Percentiles rank a stretch among this genome's conserved stretches.
These are phyloP conservation scores for Globisporangium cystogenes DNA, from an alignment of 352 stramenopile species.

Conservation along the genomic window DNA sequence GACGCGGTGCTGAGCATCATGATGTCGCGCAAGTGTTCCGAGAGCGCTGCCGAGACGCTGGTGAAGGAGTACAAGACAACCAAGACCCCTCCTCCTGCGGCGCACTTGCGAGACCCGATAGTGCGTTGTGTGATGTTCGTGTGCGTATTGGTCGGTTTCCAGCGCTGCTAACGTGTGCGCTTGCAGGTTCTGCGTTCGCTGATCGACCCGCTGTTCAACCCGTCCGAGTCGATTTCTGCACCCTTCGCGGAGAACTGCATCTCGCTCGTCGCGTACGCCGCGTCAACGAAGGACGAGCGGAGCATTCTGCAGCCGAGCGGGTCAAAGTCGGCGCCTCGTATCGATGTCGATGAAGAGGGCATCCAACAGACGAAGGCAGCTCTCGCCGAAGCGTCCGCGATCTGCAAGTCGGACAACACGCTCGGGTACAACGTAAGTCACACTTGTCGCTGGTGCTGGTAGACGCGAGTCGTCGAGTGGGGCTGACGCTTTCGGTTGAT, in stretches of 20 bases:
- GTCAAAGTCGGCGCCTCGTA: conserved; percentile 15
- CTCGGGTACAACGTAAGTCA: conserved; percentile 74
- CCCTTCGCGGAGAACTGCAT: conserved; percentile 67
- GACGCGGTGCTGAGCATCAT: conserved; percentile 73
- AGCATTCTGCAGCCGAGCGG: conserved; percentile 54
- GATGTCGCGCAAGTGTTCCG: conserved; percentile 69
- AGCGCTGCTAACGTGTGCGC: neutral
- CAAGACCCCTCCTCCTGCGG: conserved; percentile 46
- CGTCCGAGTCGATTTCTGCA: conserved; percentile 48
- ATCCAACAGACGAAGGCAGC: conserved; percentile 64
- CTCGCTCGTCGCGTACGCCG: conserved; percentile 65
- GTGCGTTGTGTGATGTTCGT: conserved; percentile 21
- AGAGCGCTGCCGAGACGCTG: conserved; percentile 47
- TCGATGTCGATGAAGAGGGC: conserved; percentile 43
- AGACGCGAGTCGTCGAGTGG: neutral
- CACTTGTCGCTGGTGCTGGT: neutral
- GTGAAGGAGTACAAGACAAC: conserved; percentile 60
- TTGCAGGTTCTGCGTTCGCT: conserved; percentile 70
- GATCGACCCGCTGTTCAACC: conserved; percentile 79
- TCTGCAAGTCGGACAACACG: conserved; percentile 83
- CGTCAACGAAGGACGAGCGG: conserved; percentile 70
- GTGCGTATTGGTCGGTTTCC: neutral
- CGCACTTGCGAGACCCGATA: conserved; percentile 65
- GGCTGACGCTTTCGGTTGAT: neutral
- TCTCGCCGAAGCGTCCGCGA: conserved; percentile 60